Evolutionary conservation across 441 rosid genomes (phyloP).

Genomic region (Lepidium campestre): DNA sequence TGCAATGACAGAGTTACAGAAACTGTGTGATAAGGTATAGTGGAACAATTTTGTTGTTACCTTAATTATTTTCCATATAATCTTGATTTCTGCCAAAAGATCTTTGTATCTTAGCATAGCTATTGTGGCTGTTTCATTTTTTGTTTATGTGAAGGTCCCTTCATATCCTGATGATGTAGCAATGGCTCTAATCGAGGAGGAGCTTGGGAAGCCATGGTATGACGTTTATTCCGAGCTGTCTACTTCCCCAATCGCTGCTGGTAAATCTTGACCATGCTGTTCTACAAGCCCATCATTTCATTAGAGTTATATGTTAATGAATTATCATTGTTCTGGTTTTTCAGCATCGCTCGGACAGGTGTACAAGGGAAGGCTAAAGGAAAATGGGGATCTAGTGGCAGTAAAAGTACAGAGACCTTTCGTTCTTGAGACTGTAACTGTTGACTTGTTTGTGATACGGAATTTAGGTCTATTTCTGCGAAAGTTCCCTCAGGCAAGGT

Average conservation of each 20-base stretch:
- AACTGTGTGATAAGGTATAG: conserved; percentile 93
- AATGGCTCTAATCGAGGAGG: conserved; percentile 92
- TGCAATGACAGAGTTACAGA: conserved; percentile 93
- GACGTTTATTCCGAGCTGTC: conserved; percentile 89
- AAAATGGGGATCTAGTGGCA: conserved; percentile 90
- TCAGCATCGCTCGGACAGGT: conserved; percentile 98
- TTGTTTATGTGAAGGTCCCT: conserved; percentile 73
- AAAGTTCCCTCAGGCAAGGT: conserved; percentile 84
- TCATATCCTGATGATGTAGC: conserved; percentile 98
- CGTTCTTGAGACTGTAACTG: conserved; percentile 95
- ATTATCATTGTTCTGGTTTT: conserved; percentile 26
- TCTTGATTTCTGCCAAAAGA: not conserved
- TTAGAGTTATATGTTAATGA: not conserved
- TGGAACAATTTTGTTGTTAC: not conserved
- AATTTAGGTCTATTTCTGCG: conserved; percentile 80
- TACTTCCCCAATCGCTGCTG: conserved; percentile 95
- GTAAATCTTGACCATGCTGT: conserved; percentile 30
- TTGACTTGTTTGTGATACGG: conserved; percentile 79
- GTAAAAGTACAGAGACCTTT: conserved; percentile 98
- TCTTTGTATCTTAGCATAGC: not conserved
- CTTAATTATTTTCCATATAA: not conserved
- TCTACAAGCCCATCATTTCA: not conserved
- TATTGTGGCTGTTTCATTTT: conserved; percentile 15
- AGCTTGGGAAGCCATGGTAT: conserved; percentile 89
- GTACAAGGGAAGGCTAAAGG: conserved; percentile 83